Evolutionary conservation across 139 green algal genomes (phyloP).

Genomic region (Ulvella scutata): DNA sequence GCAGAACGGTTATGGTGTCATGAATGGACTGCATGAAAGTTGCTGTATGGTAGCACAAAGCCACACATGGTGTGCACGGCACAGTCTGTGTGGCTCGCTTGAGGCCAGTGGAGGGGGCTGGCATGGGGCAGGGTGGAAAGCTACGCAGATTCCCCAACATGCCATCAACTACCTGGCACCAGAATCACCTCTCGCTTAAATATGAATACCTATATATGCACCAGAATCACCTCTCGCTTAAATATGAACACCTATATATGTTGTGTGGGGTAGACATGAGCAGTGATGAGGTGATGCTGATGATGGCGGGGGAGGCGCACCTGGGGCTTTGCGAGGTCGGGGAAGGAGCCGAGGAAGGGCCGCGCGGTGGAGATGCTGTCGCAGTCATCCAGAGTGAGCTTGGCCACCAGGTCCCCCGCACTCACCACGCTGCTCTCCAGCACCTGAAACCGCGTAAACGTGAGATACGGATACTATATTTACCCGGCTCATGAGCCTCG

Average conservation of each 20-base stretch:
- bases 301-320: too few relatives aligned
- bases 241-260: slow-evolving; percentile 1
- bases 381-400: slow-evolving; percentile 56
- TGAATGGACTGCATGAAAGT: background rate
- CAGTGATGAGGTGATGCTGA: too few relatives aligned
- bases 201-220: slow-evolving; percentile 6
- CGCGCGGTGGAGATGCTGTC: slow-evolving; percentile 14
- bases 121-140: background rate
- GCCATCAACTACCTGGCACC: background rate
- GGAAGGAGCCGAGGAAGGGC: slow-evolving; percentile 4
- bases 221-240: background rate
- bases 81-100: too few relatives aligned
- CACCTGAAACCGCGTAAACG: too few relatives aligned
- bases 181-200: background rate
- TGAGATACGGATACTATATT: too few relatives aligned
- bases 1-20: too few relatives aligned
- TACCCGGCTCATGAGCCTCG: too few relatives aligned
- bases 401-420: slow-evolving; percentile 63
- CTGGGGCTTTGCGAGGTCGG: background rate
- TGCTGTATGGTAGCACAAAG: background rate
- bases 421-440: slow-evolving; percentile 56
- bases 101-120: background rate
- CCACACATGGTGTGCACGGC: too few relatives aligned
- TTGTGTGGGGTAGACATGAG: background rate
- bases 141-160: background rate